Conservation (phyloP, 352 stramenopile species). For the Globisporangium paddicum region DNA sequence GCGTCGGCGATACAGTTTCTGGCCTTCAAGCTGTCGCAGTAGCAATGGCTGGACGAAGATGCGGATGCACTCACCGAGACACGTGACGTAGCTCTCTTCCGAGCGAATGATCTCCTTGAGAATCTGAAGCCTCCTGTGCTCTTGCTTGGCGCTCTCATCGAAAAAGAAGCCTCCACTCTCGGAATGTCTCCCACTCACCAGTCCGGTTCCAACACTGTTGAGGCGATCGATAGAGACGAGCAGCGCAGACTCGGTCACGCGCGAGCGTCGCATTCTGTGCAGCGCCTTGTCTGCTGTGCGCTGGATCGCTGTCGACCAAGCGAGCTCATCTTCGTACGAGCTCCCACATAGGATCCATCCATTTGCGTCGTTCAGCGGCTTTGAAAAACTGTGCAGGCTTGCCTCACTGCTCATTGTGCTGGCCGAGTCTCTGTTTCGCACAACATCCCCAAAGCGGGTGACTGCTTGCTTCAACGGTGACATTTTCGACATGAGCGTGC, state of each 20-base stretch:
- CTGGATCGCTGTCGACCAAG: conserved; percentile 65
- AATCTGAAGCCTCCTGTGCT: conserved; percentile 66
- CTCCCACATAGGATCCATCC: conserved; percentile 75
- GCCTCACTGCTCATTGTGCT: conserved; percentile 22
- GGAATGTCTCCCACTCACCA: conserved; percentile 23
- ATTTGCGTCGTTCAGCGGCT: conserved; percentile 17
- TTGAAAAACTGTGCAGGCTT: conserved; percentile 15
- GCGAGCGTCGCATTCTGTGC: conserved; percentile 48
- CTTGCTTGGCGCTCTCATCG: conserved; percentile 49
- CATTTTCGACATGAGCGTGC: conserved; percentile 36
- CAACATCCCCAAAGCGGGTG: conserved; percentile 40
- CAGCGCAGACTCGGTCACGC: conserved; percentile 45
- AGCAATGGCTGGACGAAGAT: conserved; percentile 80
- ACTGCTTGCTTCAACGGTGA: conserved; percentile 64
- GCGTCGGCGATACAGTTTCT: conserved; percentile 53
- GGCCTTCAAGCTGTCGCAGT: conserved; percentile 72
- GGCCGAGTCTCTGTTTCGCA: conserved; percentile 27
- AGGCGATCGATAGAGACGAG: conserved; percentile 36
- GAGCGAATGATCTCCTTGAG: conserved; percentile 82
- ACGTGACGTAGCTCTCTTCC: conserved; percentile 81
- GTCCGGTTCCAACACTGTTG: conserved; percentile 29
- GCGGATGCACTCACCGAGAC: conserved; percentile 78
- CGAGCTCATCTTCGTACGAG: conserved; percentile 55
- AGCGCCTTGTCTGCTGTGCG: conserved; percentile 65
- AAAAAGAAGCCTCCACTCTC: conserved; percentile 25